Conservation (phyloP, 176 grass and related monocot genomes). For the Aegilops sharonensis region DNA sequence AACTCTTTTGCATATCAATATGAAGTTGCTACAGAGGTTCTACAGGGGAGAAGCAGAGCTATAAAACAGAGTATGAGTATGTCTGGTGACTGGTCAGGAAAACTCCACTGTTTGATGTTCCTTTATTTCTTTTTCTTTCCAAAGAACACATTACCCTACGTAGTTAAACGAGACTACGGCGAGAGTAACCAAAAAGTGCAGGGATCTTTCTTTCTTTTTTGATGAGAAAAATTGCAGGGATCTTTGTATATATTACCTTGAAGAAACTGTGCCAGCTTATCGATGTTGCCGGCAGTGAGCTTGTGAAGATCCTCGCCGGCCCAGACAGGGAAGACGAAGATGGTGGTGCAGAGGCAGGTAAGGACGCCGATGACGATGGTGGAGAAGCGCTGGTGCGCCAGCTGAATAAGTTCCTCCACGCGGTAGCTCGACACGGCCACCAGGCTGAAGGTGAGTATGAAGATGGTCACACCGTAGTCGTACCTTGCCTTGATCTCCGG, state of each 20-base stretch:
- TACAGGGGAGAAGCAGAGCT: neutral
- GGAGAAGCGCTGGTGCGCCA: slow-evolving; percentile 80
- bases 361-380: slow-evolving; percentile 75
- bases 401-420: slow-evolving; percentile 59
- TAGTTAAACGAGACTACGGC: neutral
- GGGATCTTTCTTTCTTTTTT: neutral
- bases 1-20: neutral
- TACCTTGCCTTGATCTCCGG: slow-evolving; percentile 91
- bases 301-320: slow-evolving; percentile 89
- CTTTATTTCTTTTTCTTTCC: too few relatives aligned
- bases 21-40: neutral
- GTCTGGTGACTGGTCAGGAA: neutral
- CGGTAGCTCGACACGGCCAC: slow-evolving; percentile 95
- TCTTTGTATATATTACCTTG: slow-evolving; percentile 44
- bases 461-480: slow-evolving; percentile 94
- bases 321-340: slow-evolving; percentile 78
- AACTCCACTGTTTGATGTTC: neutral
- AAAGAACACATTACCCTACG: neutral
- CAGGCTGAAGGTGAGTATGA: slow-evolving; percentile 95
- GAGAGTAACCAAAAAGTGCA: neutral
- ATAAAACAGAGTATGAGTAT: slow-evolving; percentile 8
- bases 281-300: slow-evolving; percentile 55
- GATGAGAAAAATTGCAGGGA: neutral
- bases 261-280: slow-evolving; percentile 68
- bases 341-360: slow-evolving; percentile 69